These are phyloP conservation scores for Penicillium coffeae DNA, from an alignment of 495 filamentous ascomycete genomes.

Conservation along the genomic window DNA sequence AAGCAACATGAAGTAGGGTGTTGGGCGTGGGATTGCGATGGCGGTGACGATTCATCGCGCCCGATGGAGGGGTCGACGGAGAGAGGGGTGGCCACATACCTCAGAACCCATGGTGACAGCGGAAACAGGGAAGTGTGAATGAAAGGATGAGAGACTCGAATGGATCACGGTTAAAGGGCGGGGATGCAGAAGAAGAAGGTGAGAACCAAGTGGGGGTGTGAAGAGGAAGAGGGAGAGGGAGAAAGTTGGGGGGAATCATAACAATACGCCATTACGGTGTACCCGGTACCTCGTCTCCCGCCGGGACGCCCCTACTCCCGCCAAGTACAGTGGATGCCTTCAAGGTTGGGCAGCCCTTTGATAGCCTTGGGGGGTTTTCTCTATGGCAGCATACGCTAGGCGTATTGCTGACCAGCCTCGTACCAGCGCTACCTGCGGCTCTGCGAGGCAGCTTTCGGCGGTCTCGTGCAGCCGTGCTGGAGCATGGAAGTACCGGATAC, in stretches of 20 bases:
- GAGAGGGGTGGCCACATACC: constrained; percentile 38
- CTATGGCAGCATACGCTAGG: too few species aligned
- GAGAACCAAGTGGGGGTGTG: constrained; percentile 26
- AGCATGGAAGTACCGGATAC: not conserved
- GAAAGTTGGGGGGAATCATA: constrained; percentile 25
- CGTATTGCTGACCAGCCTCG: not conserved
- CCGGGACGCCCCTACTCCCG: constrained; percentile 3
- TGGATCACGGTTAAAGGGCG: constrained; percentile 10
- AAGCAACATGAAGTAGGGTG: constrained; percentile 8
- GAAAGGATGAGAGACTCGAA: constrained; percentile 8
- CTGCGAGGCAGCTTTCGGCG: not conserved
- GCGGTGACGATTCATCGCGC: constrained; percentile 30
- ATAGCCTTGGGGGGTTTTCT: too few species aligned
- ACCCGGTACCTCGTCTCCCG: constrained; percentile 9
- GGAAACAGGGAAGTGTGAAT: constrained; percentile 8
- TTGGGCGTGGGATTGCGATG: constrained; percentile 28
- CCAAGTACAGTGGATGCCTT: constrained; percentile 6
- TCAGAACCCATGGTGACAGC: constrained; percentile 43
- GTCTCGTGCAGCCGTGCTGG: not conserved
- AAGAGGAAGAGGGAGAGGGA: constrained; percentile 16
- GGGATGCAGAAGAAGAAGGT: constrained; percentile 28
- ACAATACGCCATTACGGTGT: constrained; percentile 16
- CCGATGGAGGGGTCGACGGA: constrained; percentile 35
- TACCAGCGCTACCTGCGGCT: not conserved
- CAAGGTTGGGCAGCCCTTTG: too few species aligned